These are phyloP conservation scores for Ceriops zippeliana DNA, from an alignment of 345 rosid species.

Conservation along the genomic window DNA sequence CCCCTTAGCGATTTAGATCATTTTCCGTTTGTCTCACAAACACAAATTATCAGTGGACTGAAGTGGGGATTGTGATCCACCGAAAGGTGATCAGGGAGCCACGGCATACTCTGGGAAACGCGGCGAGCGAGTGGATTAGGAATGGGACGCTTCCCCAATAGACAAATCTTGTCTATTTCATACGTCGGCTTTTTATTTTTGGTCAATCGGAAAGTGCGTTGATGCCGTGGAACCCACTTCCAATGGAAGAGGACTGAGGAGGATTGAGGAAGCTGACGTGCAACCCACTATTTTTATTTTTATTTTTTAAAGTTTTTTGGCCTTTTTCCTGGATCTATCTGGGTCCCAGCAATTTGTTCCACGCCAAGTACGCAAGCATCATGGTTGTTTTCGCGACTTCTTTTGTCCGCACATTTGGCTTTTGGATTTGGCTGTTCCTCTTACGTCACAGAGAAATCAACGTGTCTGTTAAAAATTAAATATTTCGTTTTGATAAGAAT, in stretches of 20 bases:
- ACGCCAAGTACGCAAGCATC: constrained; percentile 6
- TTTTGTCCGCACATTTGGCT: too few species aligned
- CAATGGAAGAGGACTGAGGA: constrained; percentile 48
- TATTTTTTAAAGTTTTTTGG: neutral
- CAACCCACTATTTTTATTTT: constrained; percentile 34
- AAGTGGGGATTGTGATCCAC: neutral
- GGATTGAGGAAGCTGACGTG: constrained; percentile 48
- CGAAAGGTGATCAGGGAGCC: constrained; percentile 21
- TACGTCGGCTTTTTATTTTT: neutral
- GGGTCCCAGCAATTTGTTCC: constrained; percentile 21
- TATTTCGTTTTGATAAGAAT: too few species aligned
- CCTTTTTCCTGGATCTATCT: neutral
- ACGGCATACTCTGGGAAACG: constrained; percentile 33
- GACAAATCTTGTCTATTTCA: neutral
- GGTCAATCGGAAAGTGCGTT: constrained; percentile 4
- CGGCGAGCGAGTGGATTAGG: constrained; percentile 37
- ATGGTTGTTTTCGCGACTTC: too few species aligned
- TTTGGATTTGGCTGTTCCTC: too few species aligned
- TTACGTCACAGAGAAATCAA: too few species aligned
- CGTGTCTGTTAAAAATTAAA: too few species aligned
- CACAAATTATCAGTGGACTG: too few species aligned
- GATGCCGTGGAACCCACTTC: constrained; percentile 74
- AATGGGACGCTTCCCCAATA: too few species aligned
- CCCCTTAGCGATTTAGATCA: too few species aligned
- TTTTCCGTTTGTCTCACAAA: too few species aligned